Evolutionary conservation across 805 yeast genomes (phyloP).

Genomic region (Helenozyma baotianmanensis): DNA sequence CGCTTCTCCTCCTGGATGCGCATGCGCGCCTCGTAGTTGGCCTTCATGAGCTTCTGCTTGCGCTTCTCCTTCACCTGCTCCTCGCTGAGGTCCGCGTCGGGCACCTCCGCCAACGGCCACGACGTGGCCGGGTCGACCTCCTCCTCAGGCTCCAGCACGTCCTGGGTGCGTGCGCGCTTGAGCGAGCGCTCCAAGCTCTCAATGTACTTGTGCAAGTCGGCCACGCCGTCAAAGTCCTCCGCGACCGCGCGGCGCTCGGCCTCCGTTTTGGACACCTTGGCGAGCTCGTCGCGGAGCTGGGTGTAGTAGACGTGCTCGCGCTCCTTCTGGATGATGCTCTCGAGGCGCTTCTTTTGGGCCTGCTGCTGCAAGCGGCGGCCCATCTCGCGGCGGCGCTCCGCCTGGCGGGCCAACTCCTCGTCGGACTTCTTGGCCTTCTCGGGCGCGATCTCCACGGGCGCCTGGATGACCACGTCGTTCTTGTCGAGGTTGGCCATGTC

Average conservation of each 20-base stretch:
- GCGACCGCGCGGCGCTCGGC: slow-evolving; percentile 51
- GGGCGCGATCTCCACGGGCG: slow-evolving; percentile 60
- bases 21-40: slow-evolving; percentile 83
- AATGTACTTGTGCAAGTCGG: slow-evolving; percentile 65
- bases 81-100: slow-evolving; percentile 77
- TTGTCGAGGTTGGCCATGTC: slow-evolving; percentile 59
- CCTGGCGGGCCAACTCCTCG: slow-evolving; percentile 73
- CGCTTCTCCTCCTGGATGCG: slow-evolving; percentile 77
- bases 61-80: slow-evolving; percentile 85
- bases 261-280: slow-evolving; percentile 47
- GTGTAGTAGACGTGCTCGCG: slow-evolving; percentile 73
- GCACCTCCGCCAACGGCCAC: slow-evolving; percentile 70
- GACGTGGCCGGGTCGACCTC: slow-evolving; percentile 48
- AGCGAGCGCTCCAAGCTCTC: slow-evolving; percentile 62
- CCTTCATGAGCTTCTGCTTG: slow-evolving; percentile 74
- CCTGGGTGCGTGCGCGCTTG: slow-evolving; percentile 58
- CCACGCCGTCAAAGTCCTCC: slow-evolving; percentile 76
- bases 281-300: slow-evolving; percentile 49
- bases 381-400: slow-evolving; percentile 76
- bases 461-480: slow-evolving; percentile 76
- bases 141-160: slow-evolving; percentile 46
- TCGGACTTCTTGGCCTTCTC: slow-evolving; percentile 57
- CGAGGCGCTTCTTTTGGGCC: slow-evolving; percentile 78
- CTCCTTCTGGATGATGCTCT: slow-evolving; percentile 74
- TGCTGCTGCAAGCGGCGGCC: slow-evolving; percentile 90